phyloP scores from a whole-genome alignment of 352 stramenopile species.

The Phytophthora podocarpi region DNA sequence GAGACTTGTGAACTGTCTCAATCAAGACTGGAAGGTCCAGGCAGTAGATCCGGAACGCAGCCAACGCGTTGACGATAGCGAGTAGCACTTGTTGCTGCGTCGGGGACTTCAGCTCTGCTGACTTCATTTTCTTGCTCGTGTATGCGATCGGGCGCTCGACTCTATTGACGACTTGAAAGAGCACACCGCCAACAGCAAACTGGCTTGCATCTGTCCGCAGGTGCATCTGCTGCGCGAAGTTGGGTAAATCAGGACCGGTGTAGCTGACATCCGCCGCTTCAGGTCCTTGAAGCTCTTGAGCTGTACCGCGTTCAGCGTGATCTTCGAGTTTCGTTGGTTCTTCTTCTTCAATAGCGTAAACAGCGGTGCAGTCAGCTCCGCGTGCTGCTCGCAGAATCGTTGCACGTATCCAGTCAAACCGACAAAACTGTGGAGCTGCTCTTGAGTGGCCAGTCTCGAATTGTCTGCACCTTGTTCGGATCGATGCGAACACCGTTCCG shows the following conservation, averaged over 20 bases:
- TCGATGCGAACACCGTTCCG: slow-evolving; percentile 22
- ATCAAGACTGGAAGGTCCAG: slow-evolving; percentile 7
- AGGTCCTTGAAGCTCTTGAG: slow-evolving; percentile 18
- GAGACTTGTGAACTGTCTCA: slow-evolving; percentile 20
- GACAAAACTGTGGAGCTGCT: slow-evolving; percentile 21
- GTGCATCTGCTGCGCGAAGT: no score
- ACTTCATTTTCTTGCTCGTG: slow-evolving; percentile 27
- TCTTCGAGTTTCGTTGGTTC: slow-evolving; percentile 16
- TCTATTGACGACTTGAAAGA: slow-evolving; percentile 11
- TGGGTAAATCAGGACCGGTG: slow-evolving; percentile 2
- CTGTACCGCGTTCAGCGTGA: background rate
- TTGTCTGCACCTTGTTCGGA: slow-evolving; percentile 23
- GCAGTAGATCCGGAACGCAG: slow-evolving; percentile 10
- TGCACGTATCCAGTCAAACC: slow-evolving; percentile 26
- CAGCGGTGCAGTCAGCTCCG: slow-evolving; percentile 13
- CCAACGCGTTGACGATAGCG: slow-evolving; percentile 15
- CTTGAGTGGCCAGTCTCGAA: slow-evolving; percentile 27
- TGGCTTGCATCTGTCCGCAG: slow-evolving; percentile 12
- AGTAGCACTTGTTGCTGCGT: slow-evolving; percentile 19
- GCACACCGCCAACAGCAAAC: slow-evolving; percentile 1
- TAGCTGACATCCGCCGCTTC: background rate
- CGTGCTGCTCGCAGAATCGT: slow-evolving; percentile 20
- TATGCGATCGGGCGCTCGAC: slow-evolving; percentile 13
- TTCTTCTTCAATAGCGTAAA: slow-evolving; percentile 15
- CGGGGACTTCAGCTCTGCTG: slow-evolving; percentile 23